phyloP scores from a whole-genome alignment of 768 basidiomycete genomes.

The Naganishia friedmannii region DNA sequence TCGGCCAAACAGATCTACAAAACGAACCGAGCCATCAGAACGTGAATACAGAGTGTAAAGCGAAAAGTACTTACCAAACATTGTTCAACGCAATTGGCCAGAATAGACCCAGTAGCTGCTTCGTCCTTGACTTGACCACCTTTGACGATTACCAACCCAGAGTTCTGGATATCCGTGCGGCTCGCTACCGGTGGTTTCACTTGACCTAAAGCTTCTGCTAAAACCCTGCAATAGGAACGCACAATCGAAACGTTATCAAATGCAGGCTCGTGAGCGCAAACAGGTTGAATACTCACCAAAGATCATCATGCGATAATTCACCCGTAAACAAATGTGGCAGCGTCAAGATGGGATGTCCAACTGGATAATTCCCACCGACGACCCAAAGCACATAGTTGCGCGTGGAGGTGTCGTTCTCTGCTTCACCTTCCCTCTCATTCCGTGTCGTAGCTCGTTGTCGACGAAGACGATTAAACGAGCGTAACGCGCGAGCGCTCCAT shows the following conservation, averaged over 20 bases:
- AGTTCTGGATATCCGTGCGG: slow-evolving; percentile 78
- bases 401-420: neutral
- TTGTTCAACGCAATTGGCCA: slow-evolving; percentile 72
- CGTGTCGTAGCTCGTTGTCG: neutral
- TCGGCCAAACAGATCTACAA: slow-evolving; percentile 76
- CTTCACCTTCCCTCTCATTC: too few species aligned
- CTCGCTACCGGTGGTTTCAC: slow-evolving; percentile 60
- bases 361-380: slow-evolving; percentile 80
- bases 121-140: slow-evolving; percentile 59
- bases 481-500: slow-evolving; percentile 5
- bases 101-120: slow-evolving; percentile 64
- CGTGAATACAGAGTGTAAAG: neutral
- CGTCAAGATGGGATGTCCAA: slow-evolving; percentile 80
- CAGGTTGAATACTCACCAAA: slow-evolving; percentile 33
- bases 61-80: slow-evolving; percentile 57
- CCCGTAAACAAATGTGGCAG: slow-evolving; percentile 52
- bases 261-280: neutral
- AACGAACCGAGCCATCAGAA: slow-evolving; percentile 52
- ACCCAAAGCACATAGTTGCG: slow-evolving; percentile 76
- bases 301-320: slow-evolving; percentile 57
- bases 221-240: neutral
- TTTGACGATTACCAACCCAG: slow-evolving; percentile 73
- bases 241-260: slow-evolving; percentile 39
- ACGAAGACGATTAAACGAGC: slow-evolving; percentile 15
- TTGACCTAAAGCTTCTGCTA: slow-evolving; percentile 45